Evolutionary conservation across 192 early-diverging fungal genomes (phyloP).

Genomic region (Lobosporangium transversale): DNA sequence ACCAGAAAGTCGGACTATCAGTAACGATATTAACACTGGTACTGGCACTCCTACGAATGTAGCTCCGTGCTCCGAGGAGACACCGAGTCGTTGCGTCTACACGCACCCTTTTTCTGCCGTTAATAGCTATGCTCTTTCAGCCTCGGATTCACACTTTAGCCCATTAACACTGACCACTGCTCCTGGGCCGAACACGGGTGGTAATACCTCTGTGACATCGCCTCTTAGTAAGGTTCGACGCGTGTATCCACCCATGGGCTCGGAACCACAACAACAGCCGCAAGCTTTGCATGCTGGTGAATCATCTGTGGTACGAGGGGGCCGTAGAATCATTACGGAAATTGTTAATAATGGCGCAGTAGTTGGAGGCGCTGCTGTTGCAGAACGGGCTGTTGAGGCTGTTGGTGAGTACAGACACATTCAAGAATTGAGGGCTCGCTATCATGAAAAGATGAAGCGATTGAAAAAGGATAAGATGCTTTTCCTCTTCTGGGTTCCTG

Average conservation of each 20-base stretch:
- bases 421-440: constrained; percentile 36
- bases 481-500: constrained; percentile 69
- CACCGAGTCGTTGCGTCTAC: constrained; percentile 44
- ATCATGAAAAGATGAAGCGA: constrained; percentile 52
- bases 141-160: constrained; percentile 27
- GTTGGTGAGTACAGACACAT: constrained; percentile 46
- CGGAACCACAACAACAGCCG: constrained; percentile 1
- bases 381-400: constrained; percentile 44
- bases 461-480: constrained; percentile 63
- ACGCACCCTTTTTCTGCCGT: constrained; percentile 46
- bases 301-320: constrained; percentile 42
- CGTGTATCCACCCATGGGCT: constrained; percentile 48
- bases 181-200: constrained; percentile 4
- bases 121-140: constrained; percentile 40
- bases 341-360: constrained; percentile 52
- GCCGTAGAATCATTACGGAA: constrained; percentile 45
- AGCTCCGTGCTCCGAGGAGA: constrained; percentile 20
- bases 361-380: constrained; percentile 44
- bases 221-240: constrained; percentile 37
- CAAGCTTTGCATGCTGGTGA: constrained; percentile 21
- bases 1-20: constrained; percentile 20
- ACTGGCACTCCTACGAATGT: background rate
- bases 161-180: constrained; percentile 33
- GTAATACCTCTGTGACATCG: constrained; percentile 9
- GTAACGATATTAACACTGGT: background rate